Evolutionary conservation across 139 green algal species (phyloP).

Genomic region (Pseudopediastrum boryanum): DNA sequence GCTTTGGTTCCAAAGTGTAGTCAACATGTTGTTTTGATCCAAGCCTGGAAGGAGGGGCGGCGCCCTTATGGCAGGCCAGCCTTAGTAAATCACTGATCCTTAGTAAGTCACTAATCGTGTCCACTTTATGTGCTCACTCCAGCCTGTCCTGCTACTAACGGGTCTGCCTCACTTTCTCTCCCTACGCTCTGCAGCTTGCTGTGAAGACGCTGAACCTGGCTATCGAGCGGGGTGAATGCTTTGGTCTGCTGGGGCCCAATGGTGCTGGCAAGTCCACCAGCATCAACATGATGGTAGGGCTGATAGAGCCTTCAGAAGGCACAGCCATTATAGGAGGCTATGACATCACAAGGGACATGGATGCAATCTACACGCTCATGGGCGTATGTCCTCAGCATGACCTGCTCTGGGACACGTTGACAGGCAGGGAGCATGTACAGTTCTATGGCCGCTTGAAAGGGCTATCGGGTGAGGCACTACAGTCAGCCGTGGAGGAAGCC

Average conservation of each 20-base stretch:
- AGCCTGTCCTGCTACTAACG: no score
- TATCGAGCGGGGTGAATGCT: slow-evolving; percentile 55
- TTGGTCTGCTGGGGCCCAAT: slow-evolving; percentile 88
- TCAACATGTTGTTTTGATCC: no score
- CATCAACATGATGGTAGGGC: slow-evolving; percentile 75
- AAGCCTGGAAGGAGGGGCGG: no score
- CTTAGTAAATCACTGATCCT: no score
- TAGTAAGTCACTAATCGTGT: no score
- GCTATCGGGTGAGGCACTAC: slow-evolving; percentile 56
- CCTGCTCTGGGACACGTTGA: slow-evolving; percentile 91
- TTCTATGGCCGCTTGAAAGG: slow-evolving; percentile 93
- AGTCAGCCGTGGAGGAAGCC: slow-evolving; percentile 47
- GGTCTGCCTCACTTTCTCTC: no score
- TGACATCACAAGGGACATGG: slow-evolving; percentile 67
- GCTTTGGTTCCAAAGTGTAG: no score
- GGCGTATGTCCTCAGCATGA: slow-evolving; percentile 92
- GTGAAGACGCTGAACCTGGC: slow-evolving; percentile 60
- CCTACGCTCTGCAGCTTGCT: slow-evolving; percentile 48
- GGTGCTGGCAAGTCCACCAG: slow-evolving; percentile 86
- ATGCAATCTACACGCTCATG: slow-evolving; percentile 67
- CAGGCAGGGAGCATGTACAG: slow-evolving; percentile 86
- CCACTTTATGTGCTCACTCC: no score
- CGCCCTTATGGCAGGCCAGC: no score
- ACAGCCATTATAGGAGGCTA: slow-evolving; percentile 61
- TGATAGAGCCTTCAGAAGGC: slow-evolving; percentile 27